Evolutionary conservation across 805 yeast species (phyloP).

Genomic region (Wickerhamiella occidentalis): DNA sequence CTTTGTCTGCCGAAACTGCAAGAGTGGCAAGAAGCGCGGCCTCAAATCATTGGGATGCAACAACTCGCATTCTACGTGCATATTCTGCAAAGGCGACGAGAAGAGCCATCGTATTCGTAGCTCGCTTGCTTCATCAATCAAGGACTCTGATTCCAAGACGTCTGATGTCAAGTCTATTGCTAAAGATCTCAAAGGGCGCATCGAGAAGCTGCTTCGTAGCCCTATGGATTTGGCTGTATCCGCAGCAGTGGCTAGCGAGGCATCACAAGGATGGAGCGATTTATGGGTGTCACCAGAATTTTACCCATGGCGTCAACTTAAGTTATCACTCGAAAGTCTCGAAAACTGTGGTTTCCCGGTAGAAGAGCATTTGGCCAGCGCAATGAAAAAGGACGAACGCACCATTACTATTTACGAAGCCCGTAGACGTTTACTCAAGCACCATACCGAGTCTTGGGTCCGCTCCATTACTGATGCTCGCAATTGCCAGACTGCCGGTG

Average conservation of each 20-base stretch:
- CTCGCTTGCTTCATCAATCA: background rate
- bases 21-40: background rate
- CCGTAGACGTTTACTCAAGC: slow-evolving; percentile 32
- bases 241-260: background rate
- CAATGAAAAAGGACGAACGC: background rate
- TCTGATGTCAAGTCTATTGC: background rate
- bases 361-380: background rate
- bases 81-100: background rate
- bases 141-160: background rate
- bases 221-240: slow-evolving; percentile 6
- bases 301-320: slow-evolving; percentile 15
- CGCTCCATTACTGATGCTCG: slow-evolving; percentile 38
- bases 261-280: slow-evolving; percentile 17
- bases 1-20: slow-evolving; percentile 4
- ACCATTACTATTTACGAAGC: slow-evolving; percentile 25
- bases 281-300: slow-evolving; percentile 17
- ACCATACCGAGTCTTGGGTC: slow-evolving; percentile 60
- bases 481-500: slow-evolving; percentile 22
- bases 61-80: background rate
- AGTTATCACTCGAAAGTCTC: slow-evolving; percentile 9
- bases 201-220: background rate
- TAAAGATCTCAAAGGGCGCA: background rate
- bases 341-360: slow-evolving; percentile 2
- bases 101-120: background rate
- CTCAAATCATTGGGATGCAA: background rate